Evolutionary conservation across 208 protist genomes (phyloP).

Genomic region (Entamoeba invadens): DNA sequence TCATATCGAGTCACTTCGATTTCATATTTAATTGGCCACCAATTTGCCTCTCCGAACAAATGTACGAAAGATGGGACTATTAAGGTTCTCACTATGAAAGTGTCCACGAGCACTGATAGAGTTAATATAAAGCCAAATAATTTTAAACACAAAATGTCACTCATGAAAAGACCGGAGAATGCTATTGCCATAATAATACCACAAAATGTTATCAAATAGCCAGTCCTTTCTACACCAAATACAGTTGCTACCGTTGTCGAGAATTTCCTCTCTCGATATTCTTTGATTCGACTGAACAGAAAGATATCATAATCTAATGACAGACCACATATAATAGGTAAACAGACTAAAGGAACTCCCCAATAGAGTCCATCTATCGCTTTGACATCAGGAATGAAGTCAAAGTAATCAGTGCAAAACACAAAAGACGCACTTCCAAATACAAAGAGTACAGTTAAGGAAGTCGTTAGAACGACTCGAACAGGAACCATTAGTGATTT

Average conservation of each 20-base stretch:
- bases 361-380: constrained; percentile 20
- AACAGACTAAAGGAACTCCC: constrained; percentile 32
- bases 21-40: constrained; percentile 30
- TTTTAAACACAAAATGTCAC: constrained; percentile 24
- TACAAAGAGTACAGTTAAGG: constrained; percentile 20
- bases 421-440: constrained; percentile 36
- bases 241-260: constrained; percentile 6
- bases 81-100: constrained; percentile 42
- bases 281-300: constrained; percentile 29
- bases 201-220: constrained; percentile 45
- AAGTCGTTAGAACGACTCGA: constrained; percentile 35
- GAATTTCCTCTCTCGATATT: constrained; percentile 17
- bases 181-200: constrained; percentile 50
- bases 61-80: constrained; percentile 37
- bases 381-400: constrained; percentile 4
- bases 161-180: constrained; percentile 41
- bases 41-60: constrained; percentile 37
- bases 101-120: constrained; percentile 42
- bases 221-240: constrained; percentile 28
- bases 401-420: constrained; percentile 17
- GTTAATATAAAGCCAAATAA: constrained; percentile 42
- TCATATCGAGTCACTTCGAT: not conserved
- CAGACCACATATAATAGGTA: constrained; percentile 43
- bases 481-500: constrained; percentile 34
- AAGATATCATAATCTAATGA: constrained; percentile 52